These are phyloP conservation scores for Helianthus tuberosus DNA, from an alignment of 129 eudicot genomes.

Conservation along the genomic window DNA sequence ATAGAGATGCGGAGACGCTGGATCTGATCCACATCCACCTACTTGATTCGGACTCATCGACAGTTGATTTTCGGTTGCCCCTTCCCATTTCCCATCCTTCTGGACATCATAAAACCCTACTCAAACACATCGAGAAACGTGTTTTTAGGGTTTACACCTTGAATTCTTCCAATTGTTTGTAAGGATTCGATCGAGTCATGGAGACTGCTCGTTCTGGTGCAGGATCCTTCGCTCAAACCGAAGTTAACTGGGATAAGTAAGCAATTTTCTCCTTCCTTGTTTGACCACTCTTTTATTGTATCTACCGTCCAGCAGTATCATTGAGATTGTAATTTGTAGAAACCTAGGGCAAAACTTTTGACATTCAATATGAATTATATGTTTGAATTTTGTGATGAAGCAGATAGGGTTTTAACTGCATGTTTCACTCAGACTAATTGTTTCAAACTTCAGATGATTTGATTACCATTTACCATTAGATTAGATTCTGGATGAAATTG, in stretches of 20 bases:
- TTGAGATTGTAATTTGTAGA: background rate
- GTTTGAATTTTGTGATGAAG: background rate
- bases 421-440: background rate
- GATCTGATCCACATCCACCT: background rate
- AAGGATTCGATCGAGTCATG: slow-evolving; percentile 41
- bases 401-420: background rate
- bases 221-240: slow-evolving; percentile 66
- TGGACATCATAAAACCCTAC: slow-evolving; percentile 17
- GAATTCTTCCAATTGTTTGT: background rate
- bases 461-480: too few species aligned
- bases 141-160: slow-evolving; percentile 18
- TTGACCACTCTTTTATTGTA: too few species aligned
- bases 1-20: too few species aligned
- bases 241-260: slow-evolving; percentile 98
- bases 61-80: slow-evolving; percentile 19
- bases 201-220: slow-evolving; percentile 52
- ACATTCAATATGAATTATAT: slow-evolving; percentile 4
- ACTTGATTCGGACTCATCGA: background rate
- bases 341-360: slow-evolving; percentile 6
- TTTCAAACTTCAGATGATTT: too few species aligned
- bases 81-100: slow-evolving; percentile 15
- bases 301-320: background rate
- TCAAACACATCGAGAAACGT: slow-evolving; percentile 18
- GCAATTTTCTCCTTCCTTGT: slow-evolving; percentile 7
- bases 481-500: too few species aligned